Percentiles rank a stretch among this genome's conserved stretches.
Evolutionary conservation across 805 yeast genomes (phyloP).

Genomic region (Martiniozyma abietophila): DNA sequence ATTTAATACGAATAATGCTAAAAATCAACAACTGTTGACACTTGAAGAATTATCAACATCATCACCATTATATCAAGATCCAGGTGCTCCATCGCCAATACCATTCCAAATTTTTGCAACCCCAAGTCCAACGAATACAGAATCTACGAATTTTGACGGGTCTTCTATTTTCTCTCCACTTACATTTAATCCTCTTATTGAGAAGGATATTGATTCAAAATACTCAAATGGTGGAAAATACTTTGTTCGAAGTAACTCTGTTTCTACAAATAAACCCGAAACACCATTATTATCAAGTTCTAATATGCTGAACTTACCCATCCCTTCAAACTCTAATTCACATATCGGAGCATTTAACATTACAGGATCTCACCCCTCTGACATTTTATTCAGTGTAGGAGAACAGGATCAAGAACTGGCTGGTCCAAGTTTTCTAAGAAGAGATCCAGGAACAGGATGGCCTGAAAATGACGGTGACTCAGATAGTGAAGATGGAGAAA

Average conservation of each 20-base stretch:
- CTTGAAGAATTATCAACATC: no score
- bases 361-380: no score
- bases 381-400: no score
- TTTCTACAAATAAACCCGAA: slow-evolving; percentile 7
- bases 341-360: slow-evolving; percentile 2
- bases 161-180: slow-evolving; percentile 73
- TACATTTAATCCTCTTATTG: slow-evolving; percentile 70
- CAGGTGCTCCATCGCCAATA: slow-evolving; percentile 75
- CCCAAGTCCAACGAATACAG: slow-evolving; percentile 8
- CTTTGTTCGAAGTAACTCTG: slow-evolving; percentile 50
- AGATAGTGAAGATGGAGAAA: slow-evolving; percentile 1
- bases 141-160: neutral
- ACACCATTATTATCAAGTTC: no score
- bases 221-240: slow-evolving; percentile 88
- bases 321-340: neutral
- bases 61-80: slow-evolving; percentile 59
- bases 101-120: slow-evolving; percentile 38
- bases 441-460: slow-evolving; percentile 9
- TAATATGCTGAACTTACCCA: no score
- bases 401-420: no score
- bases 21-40: no score
- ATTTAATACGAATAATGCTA: no score
- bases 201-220: slow-evolving; percentile 70
- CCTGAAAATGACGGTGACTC: neutral
- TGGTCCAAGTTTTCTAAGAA: slow-evolving; percentile 14